Conservation (phyloP, 2,329 filamentous ascomycete species). For the Pseudocercospora vitis region DNA sequence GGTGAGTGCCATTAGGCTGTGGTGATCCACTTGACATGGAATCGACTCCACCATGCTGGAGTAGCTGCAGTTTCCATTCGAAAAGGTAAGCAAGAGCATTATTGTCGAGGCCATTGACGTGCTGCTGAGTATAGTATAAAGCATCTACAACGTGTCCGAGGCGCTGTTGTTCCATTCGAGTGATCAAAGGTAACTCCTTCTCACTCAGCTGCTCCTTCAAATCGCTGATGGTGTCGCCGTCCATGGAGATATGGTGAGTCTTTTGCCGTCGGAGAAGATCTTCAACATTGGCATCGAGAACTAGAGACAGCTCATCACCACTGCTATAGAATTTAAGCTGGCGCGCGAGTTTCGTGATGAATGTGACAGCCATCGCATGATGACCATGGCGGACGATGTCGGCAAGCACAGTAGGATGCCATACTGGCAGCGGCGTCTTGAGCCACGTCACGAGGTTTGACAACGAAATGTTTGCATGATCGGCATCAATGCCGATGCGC, state of each 20-base stretch:
- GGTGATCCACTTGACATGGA: conserved; percentile 29
- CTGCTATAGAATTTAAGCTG: conserved; percentile 80
- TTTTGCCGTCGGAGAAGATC: conserved; percentile 1
- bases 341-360: conserved; percentile 70
- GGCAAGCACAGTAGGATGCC: conserved; percentile 86
- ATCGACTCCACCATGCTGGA: conserved; percentile 14
- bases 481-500: not conserved
- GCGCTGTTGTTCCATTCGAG: conserved; percentile 28
- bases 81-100: conserved; percentile 36
- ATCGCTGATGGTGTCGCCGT: conserved; percentile 32
- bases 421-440: conserved; percentile 84
- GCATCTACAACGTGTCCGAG: conserved; percentile 31
- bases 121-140: conserved; percentile 30
- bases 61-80: conserved; percentile 33
- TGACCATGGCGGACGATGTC: conserved; percentile 86
- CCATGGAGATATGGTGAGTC: conserved; percentile 37
- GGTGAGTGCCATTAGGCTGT: conserved; percentile 19
- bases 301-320: conserved; percentile 76
- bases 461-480: conserved; percentile 11
- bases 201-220: conserved; percentile 41
- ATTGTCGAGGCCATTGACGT: conserved; percentile 30
- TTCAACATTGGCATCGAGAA: conserved; percentile 53
- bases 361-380: conserved; percentile 65
- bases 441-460: conserved; percentile 44
- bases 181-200: conserved; percentile 49